Percentiles rank a stretch among this genome's conserved stretches.
These are phyloP conservation scores for Hypomontagnella monticulosa DNA, from an alignment of 495 filamentous ascomycete species.

Conservation along the genomic window DNA sequence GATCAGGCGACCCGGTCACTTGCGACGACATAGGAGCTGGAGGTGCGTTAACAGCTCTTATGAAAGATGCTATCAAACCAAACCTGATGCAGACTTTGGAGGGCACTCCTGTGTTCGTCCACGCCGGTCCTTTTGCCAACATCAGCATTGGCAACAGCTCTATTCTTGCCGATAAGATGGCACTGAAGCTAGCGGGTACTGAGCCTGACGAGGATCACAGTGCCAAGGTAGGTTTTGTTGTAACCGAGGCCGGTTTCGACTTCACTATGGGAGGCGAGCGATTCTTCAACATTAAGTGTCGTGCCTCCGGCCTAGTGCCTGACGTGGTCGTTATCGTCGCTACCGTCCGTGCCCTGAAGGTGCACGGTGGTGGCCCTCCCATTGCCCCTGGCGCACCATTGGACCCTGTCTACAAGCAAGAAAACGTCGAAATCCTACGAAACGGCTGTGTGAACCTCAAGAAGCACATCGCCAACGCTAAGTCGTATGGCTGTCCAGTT, in stretches of 20 bases:
- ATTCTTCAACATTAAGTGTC: slow-evolving; percentile 99
- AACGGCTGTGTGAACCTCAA: slow-evolving; percentile 91
- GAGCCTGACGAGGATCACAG: slow-evolving; percentile 91
- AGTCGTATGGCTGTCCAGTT: slow-evolving; percentile 89
- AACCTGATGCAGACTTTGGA: slow-evolving; percentile 99
- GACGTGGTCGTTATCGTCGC: slow-evolving; percentile 95
- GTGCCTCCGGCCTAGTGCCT: slow-evolving; percentile 88
- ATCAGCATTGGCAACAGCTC: slow-evolving; percentile 97
- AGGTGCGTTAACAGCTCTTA: slow-evolving; percentile 90
- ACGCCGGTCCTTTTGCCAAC: slow-evolving; percentile 97
- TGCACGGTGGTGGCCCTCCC: slow-evolving; percentile 93
- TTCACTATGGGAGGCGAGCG: slow-evolving; percentile 99
- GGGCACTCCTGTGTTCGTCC: slow-evolving; percentile 95
- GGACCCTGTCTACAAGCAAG: slow-evolving; percentile 84
- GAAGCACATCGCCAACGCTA: slow-evolving; percentile 93
- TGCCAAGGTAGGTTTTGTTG: slow-evolving; percentile 89
- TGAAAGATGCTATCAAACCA: slow-evolving; percentile 98
- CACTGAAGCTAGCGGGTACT: slow-evolving; percentile 93
- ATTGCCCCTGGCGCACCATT: slow-evolving; percentile 87
- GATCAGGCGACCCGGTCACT: slow-evolving; percentile 87
- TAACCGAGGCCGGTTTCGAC: slow-evolving; percentile 98
- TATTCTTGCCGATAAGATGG: slow-evolving; percentile 92
- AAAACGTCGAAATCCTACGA: slow-evolving; percentile 90
- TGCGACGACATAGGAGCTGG: slow-evolving; percentile 95
- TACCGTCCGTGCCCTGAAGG: slow-evolving; percentile 94